Percentiles rank a stretch among this genome's conserved stretches.
Evolutionary conservation across 441 rosid species (phyloP).

Genomic region (Adansonia grandidieri): DNA sequence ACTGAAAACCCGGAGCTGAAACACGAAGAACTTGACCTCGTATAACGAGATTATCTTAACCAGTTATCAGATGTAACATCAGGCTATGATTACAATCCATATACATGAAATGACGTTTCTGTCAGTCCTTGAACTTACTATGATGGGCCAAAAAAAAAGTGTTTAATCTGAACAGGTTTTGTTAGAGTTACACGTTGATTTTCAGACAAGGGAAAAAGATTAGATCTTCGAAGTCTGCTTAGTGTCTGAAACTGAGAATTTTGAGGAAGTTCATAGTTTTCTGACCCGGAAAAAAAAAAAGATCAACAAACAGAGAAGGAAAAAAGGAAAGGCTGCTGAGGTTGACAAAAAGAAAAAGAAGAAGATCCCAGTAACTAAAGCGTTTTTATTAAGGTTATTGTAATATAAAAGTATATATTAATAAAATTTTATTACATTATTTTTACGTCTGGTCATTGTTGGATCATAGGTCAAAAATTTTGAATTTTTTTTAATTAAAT

Average conservation of each 20-base stretch:
- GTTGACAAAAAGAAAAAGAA: background rate
- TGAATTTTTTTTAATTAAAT: too few species aligned
- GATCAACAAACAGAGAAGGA: too few species aligned
- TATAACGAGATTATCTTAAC: constrained; percentile 22
- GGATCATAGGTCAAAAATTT: too few species aligned
- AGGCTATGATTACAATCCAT: background rate
- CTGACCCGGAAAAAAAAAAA: background rate
- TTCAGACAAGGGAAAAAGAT: background rate
- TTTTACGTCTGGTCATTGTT: too few species aligned
- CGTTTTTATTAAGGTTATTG: background rate
- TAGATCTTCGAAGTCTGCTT: constrained; percentile 9
- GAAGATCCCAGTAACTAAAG: background rate
- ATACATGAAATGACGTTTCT: background rate
- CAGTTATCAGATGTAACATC: constrained; percentile 17
- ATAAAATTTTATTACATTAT: too few species aligned
- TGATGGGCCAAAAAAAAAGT: background rate
- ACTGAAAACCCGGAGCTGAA: background rate
- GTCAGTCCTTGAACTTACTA: constrained; percentile 21
- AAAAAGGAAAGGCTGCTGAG: background rate
- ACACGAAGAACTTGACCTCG: constrained; percentile 29
- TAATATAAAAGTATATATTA: background rate
- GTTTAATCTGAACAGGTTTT: background rate
- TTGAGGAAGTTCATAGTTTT: constrained; percentile 22
- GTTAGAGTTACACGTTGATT: background rate
- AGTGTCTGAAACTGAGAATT: constrained; percentile 15